phyloP scores from a whole-genome alignment of 768 basidiomycete species.

The Amanita thiersii region DNA sequence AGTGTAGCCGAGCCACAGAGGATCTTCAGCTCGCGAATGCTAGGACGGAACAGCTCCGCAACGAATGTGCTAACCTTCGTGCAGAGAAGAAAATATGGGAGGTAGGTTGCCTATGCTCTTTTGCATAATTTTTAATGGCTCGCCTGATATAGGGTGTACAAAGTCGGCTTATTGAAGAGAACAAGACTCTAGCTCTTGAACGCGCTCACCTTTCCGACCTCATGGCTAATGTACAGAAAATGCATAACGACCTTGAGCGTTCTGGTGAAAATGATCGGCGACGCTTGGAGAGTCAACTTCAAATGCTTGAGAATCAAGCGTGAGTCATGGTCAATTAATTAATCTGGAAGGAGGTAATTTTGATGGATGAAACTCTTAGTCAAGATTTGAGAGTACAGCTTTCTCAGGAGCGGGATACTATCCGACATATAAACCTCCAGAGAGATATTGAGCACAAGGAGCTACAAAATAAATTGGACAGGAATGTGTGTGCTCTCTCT shows the following conservation, averaged over 20 bases:
- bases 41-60: constrained; percentile 68
- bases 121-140: constrained; percentile 5
- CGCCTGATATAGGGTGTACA: constrained; percentile 57
- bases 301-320: constrained; percentile 74
- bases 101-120: constrained; percentile 33
- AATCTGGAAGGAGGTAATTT: not conserved
- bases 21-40: constrained; percentile 53
- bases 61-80: constrained; percentile 79
- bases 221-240: constrained; percentile 83
- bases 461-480: constrained; percentile 64
- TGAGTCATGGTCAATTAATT: constrained; percentile 24
- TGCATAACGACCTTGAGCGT: constrained; percentile 82
- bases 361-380: constrained; percentile 28
- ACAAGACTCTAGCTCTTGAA: constrained; percentile 70
- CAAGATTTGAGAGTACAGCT: constrained; percentile 69
- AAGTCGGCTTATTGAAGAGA: constrained; percentile 76
- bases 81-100: constrained; percentile 95
- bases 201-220: constrained; percentile 81
- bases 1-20: constrained; percentile 60
- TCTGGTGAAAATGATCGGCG: constrained; percentile 77
- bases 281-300: constrained; percentile 72
- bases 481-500: constrained; percentile 38
- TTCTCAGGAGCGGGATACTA: constrained; percentile 62
- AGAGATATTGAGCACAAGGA: constrained; percentile 78
- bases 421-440: constrained; percentile 69